A percentile compares a stretch with the other conserved stretches of the same genome.
Conservation (phyloP, 2,329 filamentous ascomycete species). For the Amesomyces nigricolor region DNA sequence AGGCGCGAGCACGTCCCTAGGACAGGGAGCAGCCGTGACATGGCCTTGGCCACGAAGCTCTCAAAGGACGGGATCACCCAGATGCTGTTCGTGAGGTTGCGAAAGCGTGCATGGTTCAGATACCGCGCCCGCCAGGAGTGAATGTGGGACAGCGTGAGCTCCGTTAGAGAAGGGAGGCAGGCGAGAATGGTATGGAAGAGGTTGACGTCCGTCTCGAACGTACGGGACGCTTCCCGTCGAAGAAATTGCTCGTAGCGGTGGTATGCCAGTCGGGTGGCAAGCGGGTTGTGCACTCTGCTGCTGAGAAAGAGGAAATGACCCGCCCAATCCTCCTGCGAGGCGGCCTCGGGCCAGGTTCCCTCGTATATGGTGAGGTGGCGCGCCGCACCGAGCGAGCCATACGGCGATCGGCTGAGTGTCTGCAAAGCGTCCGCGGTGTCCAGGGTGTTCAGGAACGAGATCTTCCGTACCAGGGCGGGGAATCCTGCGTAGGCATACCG, state of each 20-base stretch:
- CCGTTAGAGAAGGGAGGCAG: not conserved
- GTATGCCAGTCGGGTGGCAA: no score
- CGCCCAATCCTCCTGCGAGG: not conserved
- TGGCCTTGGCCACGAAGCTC: not conserved
- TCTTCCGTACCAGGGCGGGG: not conserved
- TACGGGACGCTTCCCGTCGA: no score
- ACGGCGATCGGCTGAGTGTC: not conserved
- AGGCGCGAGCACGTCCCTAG: slow-evolving; percentile 1
- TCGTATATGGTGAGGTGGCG: not conserved
- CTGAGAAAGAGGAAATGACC: not conserved
- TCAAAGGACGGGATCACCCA: not conserved
- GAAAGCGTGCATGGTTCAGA: not conserved
- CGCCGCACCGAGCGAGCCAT: not conserved
- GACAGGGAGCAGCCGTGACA: slow-evolving; percentile 2
- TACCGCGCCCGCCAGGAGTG: not conserved
- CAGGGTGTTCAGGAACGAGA: not conserved
- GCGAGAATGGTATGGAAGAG: not conserved
- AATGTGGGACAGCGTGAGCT: not conserved
- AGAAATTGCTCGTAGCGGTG: no score
- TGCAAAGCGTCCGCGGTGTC: not conserved
- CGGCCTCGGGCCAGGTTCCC: not conserved
- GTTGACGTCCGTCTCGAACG: no score
- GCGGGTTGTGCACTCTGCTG: not conserved
- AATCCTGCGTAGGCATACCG: not conserved
- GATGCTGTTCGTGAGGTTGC: not conserved